Evolutionary conservation across 257 asterid species (phyloP).

Genomic region (Verbena officinalis): DNA sequence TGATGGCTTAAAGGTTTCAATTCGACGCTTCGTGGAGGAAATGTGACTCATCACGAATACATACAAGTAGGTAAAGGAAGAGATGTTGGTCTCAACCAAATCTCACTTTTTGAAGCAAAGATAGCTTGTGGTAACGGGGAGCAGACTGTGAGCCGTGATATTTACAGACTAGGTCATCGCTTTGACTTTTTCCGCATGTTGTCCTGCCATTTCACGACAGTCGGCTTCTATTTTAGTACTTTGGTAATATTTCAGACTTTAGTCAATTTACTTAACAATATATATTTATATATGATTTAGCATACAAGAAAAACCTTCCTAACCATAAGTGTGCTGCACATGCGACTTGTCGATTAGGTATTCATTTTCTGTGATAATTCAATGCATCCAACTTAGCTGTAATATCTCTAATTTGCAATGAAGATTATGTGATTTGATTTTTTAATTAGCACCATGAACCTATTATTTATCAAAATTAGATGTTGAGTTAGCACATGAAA

Average conservation of each 20-base stretch:
- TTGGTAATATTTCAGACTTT: constrained; percentile 52
- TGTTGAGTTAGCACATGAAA: too few relatives aligned
- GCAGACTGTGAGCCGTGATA: constrained; percentile 94
- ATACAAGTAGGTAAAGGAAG: constrained; percentile 98
- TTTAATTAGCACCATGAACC: too few relatives aligned
- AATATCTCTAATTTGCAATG: too few relatives aligned
- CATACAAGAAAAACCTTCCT: neutral
- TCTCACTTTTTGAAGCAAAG: constrained; percentile 87
- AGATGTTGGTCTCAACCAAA: constrained; percentile 97
- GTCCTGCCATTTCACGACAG: constrained; percentile 85
- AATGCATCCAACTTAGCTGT: too few relatives aligned
- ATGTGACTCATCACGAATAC: constrained; percentile 94
- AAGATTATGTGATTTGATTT: too few relatives aligned
- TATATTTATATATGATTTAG: too few relatives aligned
- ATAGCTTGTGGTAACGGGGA: constrained; percentile 97
- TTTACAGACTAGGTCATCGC: constrained; percentile 93
- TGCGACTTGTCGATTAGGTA: too few relatives aligned
- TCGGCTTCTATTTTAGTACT: constrained; percentile 91
- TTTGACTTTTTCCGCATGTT: constrained; percentile 98
- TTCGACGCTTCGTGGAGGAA: constrained; percentile 97
- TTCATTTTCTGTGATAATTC: too few relatives aligned
- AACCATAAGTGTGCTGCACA: too few relatives aligned
- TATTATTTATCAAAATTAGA: too few relatives aligned
- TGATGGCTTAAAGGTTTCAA: constrained; percentile 69
- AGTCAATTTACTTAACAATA: neutral